phyloP scores from a whole-genome alignment of 257 asterid genomes.

The Solanum dulcamara region DNA sequence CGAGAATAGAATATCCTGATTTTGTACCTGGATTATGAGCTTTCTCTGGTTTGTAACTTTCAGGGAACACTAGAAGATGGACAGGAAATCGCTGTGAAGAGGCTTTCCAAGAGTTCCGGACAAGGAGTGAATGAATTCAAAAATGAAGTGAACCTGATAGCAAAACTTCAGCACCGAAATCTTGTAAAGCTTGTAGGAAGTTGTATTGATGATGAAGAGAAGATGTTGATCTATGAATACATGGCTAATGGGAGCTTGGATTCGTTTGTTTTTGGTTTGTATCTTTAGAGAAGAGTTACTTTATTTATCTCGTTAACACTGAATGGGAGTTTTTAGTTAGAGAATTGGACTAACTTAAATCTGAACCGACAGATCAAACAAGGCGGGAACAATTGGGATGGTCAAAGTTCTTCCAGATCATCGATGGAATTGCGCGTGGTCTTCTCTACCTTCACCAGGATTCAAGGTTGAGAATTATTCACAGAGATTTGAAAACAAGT shows the following conservation, averaged over 20 bases:
- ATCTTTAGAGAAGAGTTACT: background rate
- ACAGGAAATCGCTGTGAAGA: slow-evolving; percentile 2
- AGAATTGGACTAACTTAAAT: background rate
- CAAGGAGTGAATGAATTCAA: slow-evolving; percentile 4
- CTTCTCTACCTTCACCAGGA: no score
- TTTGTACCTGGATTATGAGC: background rate
- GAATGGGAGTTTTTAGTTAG: background rate
- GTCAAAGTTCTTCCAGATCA: slow-evolving; percentile 12
- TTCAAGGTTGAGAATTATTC: no score
- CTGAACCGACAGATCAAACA: slow-evolving; percentile 6
- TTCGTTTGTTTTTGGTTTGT: slow-evolving; percentile 3
- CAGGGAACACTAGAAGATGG: slow-evolving; percentile 1
- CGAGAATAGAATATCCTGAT: background rate
- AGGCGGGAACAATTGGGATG: slow-evolving; percentile 8
- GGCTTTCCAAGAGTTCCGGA: slow-evolving; percentile 1
- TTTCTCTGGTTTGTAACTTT: background rate
- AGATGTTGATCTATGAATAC: slow-evolving; percentile 1
- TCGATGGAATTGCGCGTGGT: slow-evolving; percentile 19
- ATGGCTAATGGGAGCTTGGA: slow-evolving; percentile 2
- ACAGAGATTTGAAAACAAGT: slow-evolving; percentile 25
- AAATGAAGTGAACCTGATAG: slow-evolving; percentile 2
- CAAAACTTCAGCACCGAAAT: slow-evolving; percentile 5
- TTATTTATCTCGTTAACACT: slow-evolving; percentile 5
- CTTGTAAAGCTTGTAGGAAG: background rate
- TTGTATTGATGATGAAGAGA: slow-evolving; percentile 6